Evolutionary conservation across 1,139 yeast genomes (phyloP).

Genomic region (Pichia sp.): DNA sequence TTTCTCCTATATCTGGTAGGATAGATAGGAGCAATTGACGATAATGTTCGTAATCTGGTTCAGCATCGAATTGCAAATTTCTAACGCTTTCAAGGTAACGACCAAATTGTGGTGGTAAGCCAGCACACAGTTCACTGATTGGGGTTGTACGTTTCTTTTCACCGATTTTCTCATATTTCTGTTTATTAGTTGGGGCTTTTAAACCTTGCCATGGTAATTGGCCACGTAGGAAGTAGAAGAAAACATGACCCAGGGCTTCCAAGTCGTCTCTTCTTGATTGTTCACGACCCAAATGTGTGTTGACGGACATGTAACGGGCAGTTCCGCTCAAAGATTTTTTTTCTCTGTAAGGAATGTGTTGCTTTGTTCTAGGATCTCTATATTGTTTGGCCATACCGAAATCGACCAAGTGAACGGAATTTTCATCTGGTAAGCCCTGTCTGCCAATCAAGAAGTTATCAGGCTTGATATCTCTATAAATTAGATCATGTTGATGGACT

Average conservation of each 20-base stretch:
- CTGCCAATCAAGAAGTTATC: slow-evolving; percentile 85
- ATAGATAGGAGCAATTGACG: slow-evolving; percentile 59
- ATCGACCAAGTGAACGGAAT: slow-evolving; percentile 51
- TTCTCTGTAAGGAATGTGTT: slow-evolving; percentile 60
- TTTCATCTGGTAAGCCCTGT: slow-evolving; percentile 51
- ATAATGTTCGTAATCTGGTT: slow-evolving; percentile 73
- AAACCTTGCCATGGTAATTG: slow-evolving; percentile 98
- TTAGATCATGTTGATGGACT: slow-evolving; percentile 84
- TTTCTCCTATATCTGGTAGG: slow-evolving; percentile 52
- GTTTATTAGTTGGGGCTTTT: slow-evolving; percentile 96
- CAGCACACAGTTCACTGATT: slow-evolving; percentile 60
- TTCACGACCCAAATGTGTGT: slow-evolving; percentile 95
- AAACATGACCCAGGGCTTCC: slow-evolving; percentile 93
- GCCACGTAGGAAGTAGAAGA: slow-evolving; percentile 88
- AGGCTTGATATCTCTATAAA: slow-evolving; percentile 93
- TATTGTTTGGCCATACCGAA: slow-evolving; percentile 68
- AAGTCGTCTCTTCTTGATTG: slow-evolving; percentile 94
- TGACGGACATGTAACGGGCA: slow-evolving; percentile 95
- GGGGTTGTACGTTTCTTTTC: slow-evolving; percentile 71
- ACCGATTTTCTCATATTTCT: slow-evolving; percentile 93
- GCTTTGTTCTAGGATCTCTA: slow-evolving; percentile 55
- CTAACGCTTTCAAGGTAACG: slow-evolving; percentile 71
- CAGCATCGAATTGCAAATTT: slow-evolving; percentile 67
- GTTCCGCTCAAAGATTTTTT: slow-evolving; percentile 93
- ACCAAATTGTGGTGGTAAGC: slow-evolving; percentile 72